Evolutionary conservation across 2,329 filamentous ascomycete species (phyloP).

Genomic region (Emericellopsis cladophorae): DNA sequence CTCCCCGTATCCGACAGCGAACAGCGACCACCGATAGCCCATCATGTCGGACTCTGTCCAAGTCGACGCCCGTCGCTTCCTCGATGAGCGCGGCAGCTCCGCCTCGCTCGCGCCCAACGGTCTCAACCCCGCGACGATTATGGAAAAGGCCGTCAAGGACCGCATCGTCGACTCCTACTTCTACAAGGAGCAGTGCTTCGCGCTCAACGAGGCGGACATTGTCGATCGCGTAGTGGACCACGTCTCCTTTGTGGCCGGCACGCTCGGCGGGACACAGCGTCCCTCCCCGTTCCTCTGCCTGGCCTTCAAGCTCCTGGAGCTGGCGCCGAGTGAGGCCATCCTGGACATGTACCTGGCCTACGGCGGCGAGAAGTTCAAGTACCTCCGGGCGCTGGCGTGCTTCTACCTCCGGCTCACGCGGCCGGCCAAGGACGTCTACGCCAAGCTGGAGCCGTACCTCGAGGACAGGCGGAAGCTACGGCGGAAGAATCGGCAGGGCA

Average conservation of each 20-base stretch:
- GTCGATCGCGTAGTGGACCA: slow-evolving; percentile 81
- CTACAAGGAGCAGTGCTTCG: slow-evolving; percentile 98
- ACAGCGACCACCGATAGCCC: background rate
- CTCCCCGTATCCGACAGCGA: background rate
- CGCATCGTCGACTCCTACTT: slow-evolving; percentile 93
- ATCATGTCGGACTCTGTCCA: slow-evolving; percentile 40
- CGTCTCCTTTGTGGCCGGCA: slow-evolving; percentile 76
- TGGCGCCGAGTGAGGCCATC: slow-evolving; percentile 68
- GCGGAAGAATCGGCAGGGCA: slow-evolving; percentile 61
- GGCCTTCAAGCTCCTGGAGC: slow-evolving; percentile 85
- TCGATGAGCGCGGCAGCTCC: slow-evolving; percentile 80
- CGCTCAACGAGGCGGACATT: slow-evolving; percentile 70
- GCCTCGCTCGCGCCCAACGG: slow-evolving; percentile 70
- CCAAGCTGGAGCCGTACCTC: slow-evolving; percentile 68
- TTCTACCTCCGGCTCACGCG: slow-evolving; percentile 92
- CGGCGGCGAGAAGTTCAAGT: slow-evolving; percentile 68
- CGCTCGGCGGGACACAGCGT: slow-evolving; percentile 71
- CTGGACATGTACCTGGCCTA: slow-evolving; percentile 68
- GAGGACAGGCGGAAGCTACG: slow-evolving; percentile 75
- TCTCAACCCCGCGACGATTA: slow-evolving; percentile 86
- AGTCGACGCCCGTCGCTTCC: slow-evolving; percentile 69
- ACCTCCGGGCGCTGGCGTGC: slow-evolving; percentile 75
- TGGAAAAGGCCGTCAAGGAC: slow-evolving; percentile 92
- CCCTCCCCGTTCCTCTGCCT: slow-evolving; percentile 90
- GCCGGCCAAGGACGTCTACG: slow-evolving; percentile 68